Percentiles rank a stretch among this genome's conserved stretches.
These are phyloP conservation scores for Picochlorum sp. DNA, from an alignment of 139 green algal genomes.

Conservation along the genomic window DNA sequence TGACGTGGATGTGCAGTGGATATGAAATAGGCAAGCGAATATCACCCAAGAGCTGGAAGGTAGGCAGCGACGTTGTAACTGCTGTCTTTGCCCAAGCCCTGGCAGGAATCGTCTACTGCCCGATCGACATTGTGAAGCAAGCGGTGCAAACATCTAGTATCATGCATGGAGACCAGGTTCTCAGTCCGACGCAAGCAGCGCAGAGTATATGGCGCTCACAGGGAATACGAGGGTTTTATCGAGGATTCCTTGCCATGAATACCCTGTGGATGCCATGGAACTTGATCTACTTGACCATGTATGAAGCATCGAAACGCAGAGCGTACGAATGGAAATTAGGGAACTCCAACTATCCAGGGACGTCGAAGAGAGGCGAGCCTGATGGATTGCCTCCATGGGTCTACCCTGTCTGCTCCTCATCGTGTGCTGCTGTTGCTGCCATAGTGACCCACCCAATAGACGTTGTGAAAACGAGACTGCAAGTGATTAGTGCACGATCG, in stretches of 20 bases:
- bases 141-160: conserved; percentile 55
- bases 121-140: conserved; percentile 88
- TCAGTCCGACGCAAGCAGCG: conserved; percentile 7
- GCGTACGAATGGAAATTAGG: conserved; percentile 6
- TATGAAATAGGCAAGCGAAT: conserved; percentile 50
- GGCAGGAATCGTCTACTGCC: conserved; percentile 74
- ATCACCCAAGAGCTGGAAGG: conserved; percentile 24
- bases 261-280: conserved; percentile 76
- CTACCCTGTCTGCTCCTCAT: conserved; percentile 28
- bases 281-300: conserved; percentile 60
- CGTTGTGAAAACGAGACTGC: conserved; percentile 75
- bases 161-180: background rate
- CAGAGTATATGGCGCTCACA: conserved; percentile 17
- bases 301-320: conserved; percentile 47
- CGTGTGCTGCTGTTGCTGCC: conserved; percentile 42
- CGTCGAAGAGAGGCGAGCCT: too few species aligned
- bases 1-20: conserved; percentile 13
- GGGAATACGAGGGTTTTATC: conserved; percentile 14
- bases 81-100: conserved; percentile 57
- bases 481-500: conserved; percentile 39
- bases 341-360: background rate
- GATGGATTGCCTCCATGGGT: conserved; percentile 26
- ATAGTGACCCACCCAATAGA: conserved; percentile 65
- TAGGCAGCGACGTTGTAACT: conserved; percentile 49
- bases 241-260: conserved; percentile 57